phyloP scores from a whole-genome alignment of 495 filamentous ascomycete species.

The Aspergillus avenaceus region DNA sequence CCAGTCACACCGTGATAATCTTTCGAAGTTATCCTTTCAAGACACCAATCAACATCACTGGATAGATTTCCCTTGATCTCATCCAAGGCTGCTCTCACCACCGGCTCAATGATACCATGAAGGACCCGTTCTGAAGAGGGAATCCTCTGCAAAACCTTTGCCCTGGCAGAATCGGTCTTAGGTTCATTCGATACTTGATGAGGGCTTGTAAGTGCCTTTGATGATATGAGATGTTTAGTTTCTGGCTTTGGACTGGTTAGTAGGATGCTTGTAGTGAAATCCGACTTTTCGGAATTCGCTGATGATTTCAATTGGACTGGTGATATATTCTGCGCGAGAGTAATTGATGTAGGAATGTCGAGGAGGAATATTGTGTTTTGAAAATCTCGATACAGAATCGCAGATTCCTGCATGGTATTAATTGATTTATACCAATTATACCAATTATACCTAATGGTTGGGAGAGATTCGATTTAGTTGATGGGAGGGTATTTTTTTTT shows the following conservation, averaged over 20 bases:
- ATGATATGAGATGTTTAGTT: constrained; percentile 27
- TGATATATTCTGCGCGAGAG: constrained; percentile 29
- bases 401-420: constrained; percentile 10
- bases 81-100: constrained; percentile 22
- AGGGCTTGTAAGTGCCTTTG: constrained; percentile 24
- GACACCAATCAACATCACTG: constrained; percentile 35
- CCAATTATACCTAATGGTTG: too few relatives aligned
- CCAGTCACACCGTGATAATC: too few relatives aligned
- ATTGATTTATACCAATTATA: too few relatives aligned
- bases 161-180: constrained; percentile 35
- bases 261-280: background rate
- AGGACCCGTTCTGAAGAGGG: constrained; percentile 23
- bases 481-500: too few relatives aligned
- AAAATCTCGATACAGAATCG: constrained; percentile 50
- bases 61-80: constrained; percentile 22
- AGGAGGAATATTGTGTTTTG: constrained; percentile 46
- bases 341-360: constrained; percentile 63
- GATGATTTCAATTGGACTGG: constrained; percentile 1
- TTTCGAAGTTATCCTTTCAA: constrained; percentile 17
- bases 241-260: background rate
- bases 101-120: constrained; percentile 27
- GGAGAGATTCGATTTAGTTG: too few relatives aligned
- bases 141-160: constrained; percentile 29
- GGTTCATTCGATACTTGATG: constrained; percentile 39
- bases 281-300: constrained; percentile 1